These are phyloP conservation scores for Boletus sp. DNA, from an alignment of 1,284 basidiomycete genomes.

Conservation along the genomic window DNA sequence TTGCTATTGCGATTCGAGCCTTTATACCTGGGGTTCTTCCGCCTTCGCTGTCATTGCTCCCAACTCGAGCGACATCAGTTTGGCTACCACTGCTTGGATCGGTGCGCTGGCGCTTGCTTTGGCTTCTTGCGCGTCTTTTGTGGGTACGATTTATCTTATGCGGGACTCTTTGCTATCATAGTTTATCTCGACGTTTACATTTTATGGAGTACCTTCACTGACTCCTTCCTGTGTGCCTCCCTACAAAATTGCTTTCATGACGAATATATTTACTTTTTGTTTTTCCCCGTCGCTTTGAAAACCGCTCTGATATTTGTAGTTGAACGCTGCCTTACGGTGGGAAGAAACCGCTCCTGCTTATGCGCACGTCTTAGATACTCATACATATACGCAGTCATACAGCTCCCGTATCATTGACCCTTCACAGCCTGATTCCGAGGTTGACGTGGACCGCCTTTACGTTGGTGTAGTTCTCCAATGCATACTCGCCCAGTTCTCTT, in stretches of 20 bases:
- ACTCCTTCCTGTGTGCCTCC: neutral
- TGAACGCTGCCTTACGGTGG: too few species aligned
- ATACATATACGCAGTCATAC: neutral
- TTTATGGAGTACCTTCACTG: too few species aligned
- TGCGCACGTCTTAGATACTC: neutral
- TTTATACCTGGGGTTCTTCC: neutral
- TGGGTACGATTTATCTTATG: conserved; percentile 23
- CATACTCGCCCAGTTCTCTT: conserved; percentile 74
- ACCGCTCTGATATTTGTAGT: too few species aligned
- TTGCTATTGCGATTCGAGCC: conserved; percentile 28
- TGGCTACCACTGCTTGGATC: conserved; percentile 17
- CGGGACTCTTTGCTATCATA: conserved; percentile 17
- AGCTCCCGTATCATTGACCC: neutral
- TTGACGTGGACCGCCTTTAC: conserved; percentile 71
- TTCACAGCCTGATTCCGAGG: conserved; percentile 34
- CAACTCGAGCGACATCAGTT: neutral
- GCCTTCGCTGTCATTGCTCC: conserved; percentile 19
- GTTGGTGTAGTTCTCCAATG: conserved; percentile 62
- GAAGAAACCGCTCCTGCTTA: too few species aligned
- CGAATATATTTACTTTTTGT: neutral
- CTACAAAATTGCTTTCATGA: neutral
- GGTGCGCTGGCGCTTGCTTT: conserved; percentile 15
- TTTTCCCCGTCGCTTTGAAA: too few species aligned
- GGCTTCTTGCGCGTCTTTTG: conserved; percentile 15
- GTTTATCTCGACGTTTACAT: neutral